These are phyloP conservation scores for Ascochyta lentis DNA, from an alignment of 2,329 filamentous ascomycete species.

Conservation along the genomic window DNA sequence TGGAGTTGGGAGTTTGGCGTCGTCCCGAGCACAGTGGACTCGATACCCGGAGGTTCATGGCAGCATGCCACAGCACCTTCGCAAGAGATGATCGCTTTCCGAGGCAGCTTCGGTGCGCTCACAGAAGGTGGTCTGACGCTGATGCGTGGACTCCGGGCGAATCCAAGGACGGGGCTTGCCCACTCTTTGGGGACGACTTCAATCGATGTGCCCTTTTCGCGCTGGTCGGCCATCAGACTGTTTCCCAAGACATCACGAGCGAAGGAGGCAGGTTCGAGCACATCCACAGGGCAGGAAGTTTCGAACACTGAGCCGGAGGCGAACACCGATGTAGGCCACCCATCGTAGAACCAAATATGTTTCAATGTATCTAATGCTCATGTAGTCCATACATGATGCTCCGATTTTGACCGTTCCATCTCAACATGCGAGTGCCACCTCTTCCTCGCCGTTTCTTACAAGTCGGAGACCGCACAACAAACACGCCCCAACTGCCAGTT, in stretches of 20 bases:
- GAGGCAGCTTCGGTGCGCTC: slow-evolving; percentile 66
- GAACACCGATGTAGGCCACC: slow-evolving; percentile 3
- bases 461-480: not conserved
- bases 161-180: not conserved
- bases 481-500: not conserved
- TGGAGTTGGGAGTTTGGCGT: slow-evolving; percentile 49
- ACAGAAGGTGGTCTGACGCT: slow-evolving; percentile 61
- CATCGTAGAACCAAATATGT: not conserved
- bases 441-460: not conserved
- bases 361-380: slow-evolving; percentile 7
- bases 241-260: not conserved
- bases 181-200: slow-evolving; percentile 47
- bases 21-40: slow-evolving; percentile 55
- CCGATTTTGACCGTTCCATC: not conserved
- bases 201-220: slow-evolving; percentile 58
- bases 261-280: too few species aligned
- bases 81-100: slow-evolving; percentile 27
- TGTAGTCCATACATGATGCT: slow-evolving; percentile 1
- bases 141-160: slow-evolving; percentile 13
- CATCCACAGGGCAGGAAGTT: too few species aligned
- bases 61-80: slow-evolving; percentile 20
- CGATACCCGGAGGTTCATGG: slow-evolving; percentile 34
- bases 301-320: not conserved
- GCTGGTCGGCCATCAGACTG: slow-evolving; percentile 29
- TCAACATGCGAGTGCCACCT: not conserved